A percentile compares a stretch with the other conserved stretches of the same genome.
Conservation (phyloP, 2,329 filamentous ascomycete species). For the Pseudogymnoascus sp. region DNA sequence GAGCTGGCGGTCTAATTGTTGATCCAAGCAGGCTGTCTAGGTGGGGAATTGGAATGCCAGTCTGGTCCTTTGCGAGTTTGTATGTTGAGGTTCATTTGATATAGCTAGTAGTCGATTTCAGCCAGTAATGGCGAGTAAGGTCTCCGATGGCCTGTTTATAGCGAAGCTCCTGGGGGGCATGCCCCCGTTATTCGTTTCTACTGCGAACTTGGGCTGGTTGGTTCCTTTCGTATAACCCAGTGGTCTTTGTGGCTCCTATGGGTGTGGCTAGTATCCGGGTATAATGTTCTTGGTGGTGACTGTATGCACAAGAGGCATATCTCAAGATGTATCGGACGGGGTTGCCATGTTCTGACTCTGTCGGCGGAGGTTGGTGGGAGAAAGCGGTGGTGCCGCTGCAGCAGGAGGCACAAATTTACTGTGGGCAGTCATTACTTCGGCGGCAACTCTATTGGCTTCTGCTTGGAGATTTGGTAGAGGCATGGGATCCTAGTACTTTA, state of each 20-base stretch:
- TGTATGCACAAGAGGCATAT: not conserved
- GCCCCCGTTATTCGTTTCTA: not conserved
- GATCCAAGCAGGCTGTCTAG: not conserved
- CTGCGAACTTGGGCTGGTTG: not conserved
- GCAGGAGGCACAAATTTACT: constrained; percentile 11
- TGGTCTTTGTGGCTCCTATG: not conserved
- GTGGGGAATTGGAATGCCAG: not conserved
- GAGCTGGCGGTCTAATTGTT: not conserved
- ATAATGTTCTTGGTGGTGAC: not conserved
- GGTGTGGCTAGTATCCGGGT: not conserved
- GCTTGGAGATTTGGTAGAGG: constrained; percentile 19
- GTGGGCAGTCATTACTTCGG: constrained; percentile 17
- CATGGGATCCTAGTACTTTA: constrained; percentile 13
- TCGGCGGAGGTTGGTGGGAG: not conserved
- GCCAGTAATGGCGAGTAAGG: not conserved
- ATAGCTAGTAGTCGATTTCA: not conserved
- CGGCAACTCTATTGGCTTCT: constrained; percentile 19
- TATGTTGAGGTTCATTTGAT: not conserved
- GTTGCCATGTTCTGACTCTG: not conserved
- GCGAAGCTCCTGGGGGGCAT: not conserved
- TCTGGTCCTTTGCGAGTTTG: not conserved
- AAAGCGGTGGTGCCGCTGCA: constrained; percentile 8
- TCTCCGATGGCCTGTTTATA: not conserved
- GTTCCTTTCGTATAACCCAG: not conserved
- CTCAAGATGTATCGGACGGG: not conserved